Evolutionary conservation across 225 moss, liverwort and hornwort genomes (phyloP).

Genomic region (Marchantia polymorpha): DNA sequence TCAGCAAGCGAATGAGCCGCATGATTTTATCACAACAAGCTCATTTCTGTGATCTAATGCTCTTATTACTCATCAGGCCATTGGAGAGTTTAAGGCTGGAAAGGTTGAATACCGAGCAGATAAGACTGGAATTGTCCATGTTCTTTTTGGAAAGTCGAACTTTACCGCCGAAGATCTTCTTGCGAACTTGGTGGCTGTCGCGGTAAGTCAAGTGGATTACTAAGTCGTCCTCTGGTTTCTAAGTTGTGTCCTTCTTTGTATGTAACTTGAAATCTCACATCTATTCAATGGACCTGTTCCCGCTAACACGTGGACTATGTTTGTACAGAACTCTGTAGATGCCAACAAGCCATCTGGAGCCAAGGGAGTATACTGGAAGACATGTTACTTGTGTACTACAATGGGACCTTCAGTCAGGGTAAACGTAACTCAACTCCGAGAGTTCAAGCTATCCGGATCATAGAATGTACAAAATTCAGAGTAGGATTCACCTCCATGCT

Average conservation of each 20-base stretch:
- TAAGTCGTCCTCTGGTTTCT: not conserved
- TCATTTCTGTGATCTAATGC: not conserved
- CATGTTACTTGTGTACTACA: slow-evolving; percentile 77
- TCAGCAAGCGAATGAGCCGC: not conserved
- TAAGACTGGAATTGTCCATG: slow-evolving; percentile 98
- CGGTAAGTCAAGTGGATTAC: slow-evolving; percentile 48
- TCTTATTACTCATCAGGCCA: slow-evolving; percentile 48
- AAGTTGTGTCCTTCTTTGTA: not conserved
- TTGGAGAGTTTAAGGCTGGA: slow-evolving; percentile 95
- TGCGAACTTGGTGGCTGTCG: slow-evolving; percentile 75
- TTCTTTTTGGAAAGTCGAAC: slow-evolving; percentile 78
- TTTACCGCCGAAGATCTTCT: slow-evolving; percentile 84
- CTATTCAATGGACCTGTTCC: no score
- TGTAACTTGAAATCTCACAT: not conserved
- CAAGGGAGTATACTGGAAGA: slow-evolving; percentile 93
- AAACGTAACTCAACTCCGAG: slow-evolving; percentile 63
- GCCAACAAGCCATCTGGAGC: slow-evolving; percentile 88
- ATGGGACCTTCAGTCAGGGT: slow-evolving; percentile 93
- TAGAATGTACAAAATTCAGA: slow-evolving; percentile 11
- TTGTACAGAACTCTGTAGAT: slow-evolving; percentile 86
- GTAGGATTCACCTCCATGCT: slow-evolving; percentile 15
- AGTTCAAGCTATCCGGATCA: slow-evolving; percentile 51
- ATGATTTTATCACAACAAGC: not conserved
- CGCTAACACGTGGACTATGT: not conserved
- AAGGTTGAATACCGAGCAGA: slow-evolving; percentile 99